A percentile compares a stretch with the other conserved stretches of the same genome.
Evolutionary conservation across 1,284 basidiomycete genomes (phyloP).

Genomic region (Boletellus deceptivus): DNA sequence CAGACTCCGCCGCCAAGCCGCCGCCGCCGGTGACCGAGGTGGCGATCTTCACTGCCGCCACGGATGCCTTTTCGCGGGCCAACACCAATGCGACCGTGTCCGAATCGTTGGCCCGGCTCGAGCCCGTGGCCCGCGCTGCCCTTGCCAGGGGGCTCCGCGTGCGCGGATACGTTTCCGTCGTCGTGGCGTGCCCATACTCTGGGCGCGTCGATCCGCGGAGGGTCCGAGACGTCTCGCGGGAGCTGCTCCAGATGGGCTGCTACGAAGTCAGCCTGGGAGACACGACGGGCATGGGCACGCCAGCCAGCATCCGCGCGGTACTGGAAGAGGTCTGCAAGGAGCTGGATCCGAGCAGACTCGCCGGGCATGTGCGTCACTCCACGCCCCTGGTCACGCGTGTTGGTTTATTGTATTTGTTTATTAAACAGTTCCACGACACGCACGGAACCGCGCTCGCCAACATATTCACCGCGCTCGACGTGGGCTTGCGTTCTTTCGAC

Average conservation of each 20-base stretch:
- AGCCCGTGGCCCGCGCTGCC: constrained; percentile 64
- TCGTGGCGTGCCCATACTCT: constrained; percentile 84
- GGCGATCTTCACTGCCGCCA: constrained; percentile 86
- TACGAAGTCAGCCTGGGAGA: constrained; percentile 93
- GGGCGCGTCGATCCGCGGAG: constrained; percentile 68
- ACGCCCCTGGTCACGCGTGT: too few relatives aligned
- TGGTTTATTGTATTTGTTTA: background rate
- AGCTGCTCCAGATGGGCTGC: constrained; percentile 85
- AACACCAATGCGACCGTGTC: constrained; percentile 81
- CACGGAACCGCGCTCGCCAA: constrained; percentile 82
- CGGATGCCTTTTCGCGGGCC: constrained; percentile 82
- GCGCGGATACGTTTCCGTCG: constrained; percentile 85
- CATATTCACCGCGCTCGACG: constrained; percentile 60
- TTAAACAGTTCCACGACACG: constrained; percentile 85
- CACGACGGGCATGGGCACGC: constrained; percentile 87
- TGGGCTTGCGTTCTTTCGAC: constrained; percentile 69
- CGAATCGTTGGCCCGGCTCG: constrained; percentile 70
- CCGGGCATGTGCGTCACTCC: constrained; percentile 61
- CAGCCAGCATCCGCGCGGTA: constrained; percentile 63
- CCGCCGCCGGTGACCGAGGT: constrained; percentile 76
- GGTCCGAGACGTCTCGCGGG: constrained; percentile 72
- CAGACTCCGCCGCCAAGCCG: constrained; percentile 22
- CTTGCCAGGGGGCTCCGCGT: constrained; percentile 65
- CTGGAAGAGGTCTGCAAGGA: constrained; percentile 68
- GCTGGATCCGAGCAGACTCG: constrained; percentile 63